Evolutionary conservation across 371 early-diverging fungal genomes (phyloP), one percentile per base, ranked within the genome.

Genomic region (Nematocida ironsii): DNA sequence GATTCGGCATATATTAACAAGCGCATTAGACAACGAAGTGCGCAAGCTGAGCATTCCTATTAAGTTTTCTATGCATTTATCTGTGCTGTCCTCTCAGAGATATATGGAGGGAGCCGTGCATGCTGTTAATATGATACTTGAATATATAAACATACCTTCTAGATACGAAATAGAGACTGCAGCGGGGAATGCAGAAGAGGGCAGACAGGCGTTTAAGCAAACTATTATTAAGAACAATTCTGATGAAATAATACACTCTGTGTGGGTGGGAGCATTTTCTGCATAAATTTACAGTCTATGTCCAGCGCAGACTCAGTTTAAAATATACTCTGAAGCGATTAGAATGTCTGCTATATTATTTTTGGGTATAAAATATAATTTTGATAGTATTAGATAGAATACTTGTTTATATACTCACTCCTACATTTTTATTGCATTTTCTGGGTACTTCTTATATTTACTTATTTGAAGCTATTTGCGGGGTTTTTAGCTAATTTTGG

Each of bases 51-150:
- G 42, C 1, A 42, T 7, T 5, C 44, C 1, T 9, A 1, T 20
- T 33, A 64, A 42, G 27, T 7, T 64, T 16, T 64, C 64, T 11
- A 7, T 64, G 42, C 27, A 18, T 42, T 27, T 64, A 0, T 64
- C 64, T 45, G 64, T 64, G 33, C 27, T 64, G 11, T 64, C 64
- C 13, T 42, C 44, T 9, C 11, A 42, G 44, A 64, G 64, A 64
- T 64, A 64, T 42, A 7, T 42, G 42, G n/a, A 42, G 42, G 64
- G 64, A 13, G 47, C 44, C 13, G 64, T 64, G 5, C n/a, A 6
- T 5, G 64, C 23, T 6, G 23, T 64, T 13, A 64, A 64, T 27
- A 23, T 6, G 7, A 13, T 64, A n/a, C 44, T 64, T 9, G 11
- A 27, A 1, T 42, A 64, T 23, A 11, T 64, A 6, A 7, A 7